These are phyloP conservation scores for Spathaspora hagerdaliae DNA, from an alignment of 805 yeast genomes.

Conservation along the genomic window DNA sequence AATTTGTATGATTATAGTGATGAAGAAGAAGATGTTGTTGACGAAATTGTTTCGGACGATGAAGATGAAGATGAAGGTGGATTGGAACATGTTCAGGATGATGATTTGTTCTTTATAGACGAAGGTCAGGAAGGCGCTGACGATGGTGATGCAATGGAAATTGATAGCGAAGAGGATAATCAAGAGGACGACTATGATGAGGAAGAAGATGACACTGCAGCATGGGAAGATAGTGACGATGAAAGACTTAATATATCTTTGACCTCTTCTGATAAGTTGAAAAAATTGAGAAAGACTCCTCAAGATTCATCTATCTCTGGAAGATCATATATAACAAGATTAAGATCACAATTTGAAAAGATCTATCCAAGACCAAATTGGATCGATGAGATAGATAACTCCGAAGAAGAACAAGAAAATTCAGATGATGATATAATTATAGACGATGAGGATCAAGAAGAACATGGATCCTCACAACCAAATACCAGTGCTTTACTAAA, in stretches of 20 bases:
- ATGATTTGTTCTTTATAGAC: slow-evolving; percentile 40
- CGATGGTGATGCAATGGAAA: slow-evolving; percentile 27
- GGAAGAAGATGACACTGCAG: slow-evolving; percentile 22
- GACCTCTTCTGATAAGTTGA: slow-evolving; percentile 51
- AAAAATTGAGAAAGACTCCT: slow-evolving; percentile 65
- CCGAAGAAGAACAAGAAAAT: slow-evolving; percentile 29
- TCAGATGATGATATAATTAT: slow-evolving; percentile 14
- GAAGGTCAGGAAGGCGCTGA: slow-evolving; percentile 39
- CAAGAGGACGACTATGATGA: slow-evolving; percentile 20
- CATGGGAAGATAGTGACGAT: slow-evolving; percentile 92
- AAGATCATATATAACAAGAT: slow-evolving; percentile 53
- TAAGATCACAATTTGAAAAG: slow-evolving; percentile 66
- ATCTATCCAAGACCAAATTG: slow-evolving; percentile 85
- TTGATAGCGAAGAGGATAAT: slow-evolving; percentile 20
- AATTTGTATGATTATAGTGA: slow-evolving; percentile 47
- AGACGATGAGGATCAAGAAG: slow-evolving; percentile 21
- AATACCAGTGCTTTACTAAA: slow-evolving; percentile 28
- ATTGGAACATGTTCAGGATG: slow-evolving; percentile 29
- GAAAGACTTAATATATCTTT: slow-evolving; percentile 66
- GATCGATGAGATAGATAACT: slow-evolving; percentile 42
- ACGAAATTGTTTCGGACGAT: slow-evolving; percentile 26
- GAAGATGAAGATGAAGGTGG: slow-evolving; percentile 27
- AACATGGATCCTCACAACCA: slow-evolving; percentile 14
- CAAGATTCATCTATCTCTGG: slow-evolving; percentile 55
- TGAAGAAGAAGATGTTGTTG: slow-evolving; percentile 27